Evolutionary conservation across 2,329 filamentous ascomycete genomes (phyloP), one percentile per base, ranked within the genome.

Genomic region (Curvularia eragrostidis): DNA sequence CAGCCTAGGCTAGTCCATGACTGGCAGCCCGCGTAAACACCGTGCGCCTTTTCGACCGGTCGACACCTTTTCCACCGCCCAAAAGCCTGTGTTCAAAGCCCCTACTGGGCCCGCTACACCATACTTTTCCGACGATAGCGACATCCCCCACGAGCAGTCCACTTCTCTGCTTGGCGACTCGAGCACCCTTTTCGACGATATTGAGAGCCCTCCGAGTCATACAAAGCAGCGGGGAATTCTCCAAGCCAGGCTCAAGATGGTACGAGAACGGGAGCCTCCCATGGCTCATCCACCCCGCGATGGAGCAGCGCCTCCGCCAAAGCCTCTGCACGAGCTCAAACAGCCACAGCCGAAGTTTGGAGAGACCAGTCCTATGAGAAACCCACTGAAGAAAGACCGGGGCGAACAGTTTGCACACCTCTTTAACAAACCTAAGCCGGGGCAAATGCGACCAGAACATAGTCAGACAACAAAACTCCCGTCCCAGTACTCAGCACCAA

Each of bases 331-430:
- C 13, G 75, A 79, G 41, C 63, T 71, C 12, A 66, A 60, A 38
- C 65, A 69, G 8, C 59, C 64, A 3, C 59, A 62, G 19, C 72
- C 72, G 18, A 81, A 87, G 65, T 88, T 88, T 67, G 86, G 86
- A 50, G 83, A 84, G 65, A 79, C 86, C 1, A 87, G 84, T 60
- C 83, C 85, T 15, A 74, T 88, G 55, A 78, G 84, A 63, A 79
- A 82, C 69, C 76, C 83, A 61, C 65, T 78, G 70, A 68, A 81
- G 65, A 70, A 75, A 51, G 72, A 71, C 55, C 53, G 53, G 24
- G 68, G 66, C 43, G 64, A 72, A 19, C 52, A 52, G 19, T 68
- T 75, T 61, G 71, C 71, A 26, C 74, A 80, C 59, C 75, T 81
- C 5, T 85, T 85, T 75, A 84, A 84, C 54, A 79, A 83, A 42